Base-by-base conservation (phyloP, 1,284 basidiomycete species). In the Amylostereum areolatum region DNA sequence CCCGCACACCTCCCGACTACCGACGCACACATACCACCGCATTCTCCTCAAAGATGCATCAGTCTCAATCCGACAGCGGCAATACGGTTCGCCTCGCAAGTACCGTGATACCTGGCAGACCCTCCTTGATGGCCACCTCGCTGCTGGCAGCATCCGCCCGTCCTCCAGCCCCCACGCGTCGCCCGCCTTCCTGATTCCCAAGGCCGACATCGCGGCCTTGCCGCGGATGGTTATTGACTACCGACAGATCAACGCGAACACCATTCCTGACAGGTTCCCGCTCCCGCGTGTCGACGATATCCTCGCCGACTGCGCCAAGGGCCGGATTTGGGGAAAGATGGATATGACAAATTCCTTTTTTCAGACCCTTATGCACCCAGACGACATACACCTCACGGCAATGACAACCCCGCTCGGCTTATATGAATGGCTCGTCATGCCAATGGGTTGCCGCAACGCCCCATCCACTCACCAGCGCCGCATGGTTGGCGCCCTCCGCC, bases 331-430 rank as follows among this genome's bases (percentile, higher is more conserved):
- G 58, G 62, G 47, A 1, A 69, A 63, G 31, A 55, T 74, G 0
- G 69, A 74, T 49, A 69, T 74, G 64, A 74, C 70, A 0, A 67
- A 73, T 48, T 58, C 62, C 0, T 74, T 73, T 51, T 73, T 70
- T 52, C 71, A 72, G 47, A 73, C 65, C 0, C 47, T 55, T 0
- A 55, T 74, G 4, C 62, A 68, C 44, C 64, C 66, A 0, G 66
- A 71, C 28, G 56, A 70, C 43, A 59, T 71, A 1, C 50, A 58
- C 5, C 59, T 62, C 18, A 74, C 71, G 0, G 72, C 69, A 0
- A 64, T 75, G 1, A 53, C 47, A 2, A 74, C 70, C 0, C 70
- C 68, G 0, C 63, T 65, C 27, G 69, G 72, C 0, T 52, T 69
- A 0, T 73, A 66, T 40, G 66, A 74, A 47, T 74, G 70, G 70